Evolutionary conservation across 805 yeast species (phyloP), one percentile per base, ranked within the genome.

Genomic region (Wickerhamomyces silvicola): DNA sequence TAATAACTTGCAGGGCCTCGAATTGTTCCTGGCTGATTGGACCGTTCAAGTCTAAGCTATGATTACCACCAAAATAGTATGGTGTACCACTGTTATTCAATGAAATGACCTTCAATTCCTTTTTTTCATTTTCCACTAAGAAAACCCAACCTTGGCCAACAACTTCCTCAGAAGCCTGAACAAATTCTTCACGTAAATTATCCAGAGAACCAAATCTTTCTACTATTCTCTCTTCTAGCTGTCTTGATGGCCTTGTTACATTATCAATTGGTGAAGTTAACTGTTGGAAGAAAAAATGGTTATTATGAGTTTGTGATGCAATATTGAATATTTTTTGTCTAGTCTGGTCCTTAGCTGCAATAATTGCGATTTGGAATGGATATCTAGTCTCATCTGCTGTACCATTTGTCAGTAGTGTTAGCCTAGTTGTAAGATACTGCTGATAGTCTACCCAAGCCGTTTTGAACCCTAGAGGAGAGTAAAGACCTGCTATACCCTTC

Each of bases 241-340:
- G 35, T 43, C 64, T 57, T 14, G 64, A 57, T 34, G 72, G 64
- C 33, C 49, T 44, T 10, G 56, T 48, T 6, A 30, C 34, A 15
- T 43, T 47, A 13, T 45, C 37, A 18, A 35, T 41, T 8, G 52
- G 35, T 3, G 47, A 32, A 6, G 44, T 38, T 30, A 79, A 60
- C 49, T 81, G 82, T 55, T 81, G 75, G 50, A 87, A 78, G 48
- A 82, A 86, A 31, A 92, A 68, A 60, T 90, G 98, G 63, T 92
- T 92, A 61, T 87, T 88, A 62, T 83, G 90, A 3, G 87, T 78
- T 54, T 83, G 94, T 5, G 95, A 83, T 3, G 97, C 97, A 50
- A 70, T 75, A 60, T 88, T 92, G 68, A 80, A 88, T n/a, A 74
- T 58, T 34, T 74, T 72, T 21, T 87, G 78, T 46, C 74, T 72